Base-by-base conservation (phyloP, 2,329 filamentous ascomycete genomes). In the Clonostachys chloroleuca region DNA sequence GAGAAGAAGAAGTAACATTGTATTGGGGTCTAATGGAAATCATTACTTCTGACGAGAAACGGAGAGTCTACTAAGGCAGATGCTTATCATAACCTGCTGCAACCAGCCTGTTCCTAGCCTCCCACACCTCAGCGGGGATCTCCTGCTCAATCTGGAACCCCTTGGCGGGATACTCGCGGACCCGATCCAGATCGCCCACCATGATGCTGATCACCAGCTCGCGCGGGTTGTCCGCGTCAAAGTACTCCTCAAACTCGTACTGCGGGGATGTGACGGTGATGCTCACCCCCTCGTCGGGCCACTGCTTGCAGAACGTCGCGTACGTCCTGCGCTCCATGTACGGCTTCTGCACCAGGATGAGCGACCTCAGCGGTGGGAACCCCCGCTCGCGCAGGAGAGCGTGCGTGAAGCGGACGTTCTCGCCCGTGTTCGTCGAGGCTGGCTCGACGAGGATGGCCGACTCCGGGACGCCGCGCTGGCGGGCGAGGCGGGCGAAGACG, bases 281-380 rank as follows among this genome's bases (percentile, higher is more conserved):
- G 5, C 52, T 49, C 2, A 62, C 59, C 30, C 34, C 47, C 16
- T 52, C 47, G 16, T 64, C 65, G 0, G 69, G 70, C 72, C 72
- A 74, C 58, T 74, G 72, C 59, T 66, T 70, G 49, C 59, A 60
- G 49, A 74, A 74, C 0, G 71, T 75, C 2, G 71, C 71, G 40
- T 66, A 73, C 5, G 70, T 72, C 6, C 72, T 56, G 34, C 71
- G 57, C 55, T 74, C 70, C 72, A 74, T 75, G 49, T 74, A 74
- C 20, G 70, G 71, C 56, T 74, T 75, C 55, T 75, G 72, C 9
- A 74, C 71, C 2, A 74, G 58, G 14, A 74, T 57, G 33, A 74
- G 63, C 3, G 60, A 65, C 33, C 55, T 49, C 2, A 49, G 46
- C 1, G 62, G 46, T 2, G 36, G 42, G 8, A 69, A 40, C 0